Evolutionary conservation across 169 alveolate genomes (phyloP), one percentile per base, ranked within the genome.

Genomic region (Eimeria falciformis): DNA sequence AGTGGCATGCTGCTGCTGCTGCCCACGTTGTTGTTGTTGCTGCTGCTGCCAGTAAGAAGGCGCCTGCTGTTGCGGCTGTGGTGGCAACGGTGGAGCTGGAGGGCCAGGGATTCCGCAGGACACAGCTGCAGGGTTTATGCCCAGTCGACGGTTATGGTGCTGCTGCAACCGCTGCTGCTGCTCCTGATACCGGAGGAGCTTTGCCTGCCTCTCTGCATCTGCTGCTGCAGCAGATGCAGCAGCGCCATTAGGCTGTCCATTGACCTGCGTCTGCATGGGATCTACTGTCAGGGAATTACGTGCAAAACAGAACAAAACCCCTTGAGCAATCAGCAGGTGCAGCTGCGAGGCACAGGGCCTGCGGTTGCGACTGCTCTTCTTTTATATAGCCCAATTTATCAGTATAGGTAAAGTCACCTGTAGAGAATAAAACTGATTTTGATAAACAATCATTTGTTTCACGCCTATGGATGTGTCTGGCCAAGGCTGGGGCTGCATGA

Each of bases 151-250:
- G 62, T 50, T 50, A 14, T 50, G 62, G 14, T 50, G 62, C 14
- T 50, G 62, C 62, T 50, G 62, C 62, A 50, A 14, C 62, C 62
- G 62, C 62, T 50, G 62, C 62, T 50, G 62, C 62, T 50, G 62
- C 62, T 50, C 62, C 62, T 50, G 62, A 14, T 50, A 50, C 14
- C 62, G 62, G n/a, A 50, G 62, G n/a, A 50, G 7, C n/a, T 7
- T 14, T 50, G 62, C 62, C 7, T 50, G 62, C 62, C 62, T 50
- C 62, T 50, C 62, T 50, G 62, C 62, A 14, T 50, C 62, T 7
- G 62, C 62, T 50, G 62, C 62, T 50, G 62, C 62, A 7, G 62
- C 62, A 7, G 62, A 7, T 11, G 62, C n/a, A 50, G 62, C 62
- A 14, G n/a, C 62, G n/a, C 62, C 62, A 50, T 50, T 50, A 7